Conservation (phyloP, 2,329 filamentous ascomycete species). For the Penicillium nordicum region DNA sequence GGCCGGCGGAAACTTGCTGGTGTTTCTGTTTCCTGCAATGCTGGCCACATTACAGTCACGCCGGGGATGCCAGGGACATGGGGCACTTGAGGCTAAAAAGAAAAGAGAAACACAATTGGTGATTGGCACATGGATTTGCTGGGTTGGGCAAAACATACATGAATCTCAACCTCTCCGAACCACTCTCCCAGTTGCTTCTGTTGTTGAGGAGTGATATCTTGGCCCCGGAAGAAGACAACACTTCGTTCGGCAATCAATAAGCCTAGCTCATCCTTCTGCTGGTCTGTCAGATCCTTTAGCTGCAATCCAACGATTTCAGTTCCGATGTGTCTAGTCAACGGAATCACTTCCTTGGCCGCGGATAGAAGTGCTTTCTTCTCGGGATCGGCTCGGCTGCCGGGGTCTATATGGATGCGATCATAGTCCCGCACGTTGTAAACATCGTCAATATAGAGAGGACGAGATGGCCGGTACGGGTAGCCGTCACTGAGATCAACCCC, state of each 20-base stretch:
- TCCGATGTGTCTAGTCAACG: conserved; percentile 61
- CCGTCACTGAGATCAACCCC: conserved; percentile 67
- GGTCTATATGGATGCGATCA: conserved; percentile 56
- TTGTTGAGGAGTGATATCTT: conserved; percentile 59
- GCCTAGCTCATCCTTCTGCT: conserved; percentile 61
- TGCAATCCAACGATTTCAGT: conserved; percentile 64
- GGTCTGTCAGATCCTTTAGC: conserved; percentile 57
- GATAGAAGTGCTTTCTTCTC: conserved; percentile 59
- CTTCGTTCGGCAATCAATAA: conserved; percentile 61
- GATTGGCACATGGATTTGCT: background rate
- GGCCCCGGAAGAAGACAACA: conserved; percentile 66
- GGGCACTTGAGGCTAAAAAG: conserved; percentile 61
- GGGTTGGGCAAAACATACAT: conserved; percentile 49
- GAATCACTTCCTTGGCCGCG: conserved; percentile 60
- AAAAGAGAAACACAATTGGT: background rate
- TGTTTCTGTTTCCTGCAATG: conserved; percentile 60
- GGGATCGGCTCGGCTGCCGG: conserved; percentile 62
- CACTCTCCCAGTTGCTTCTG: conserved; percentile 62
- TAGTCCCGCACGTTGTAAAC: conserved; percentile 62
- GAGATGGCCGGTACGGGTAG: conserved; percentile 67
- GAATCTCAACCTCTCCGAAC: conserved; percentile 65
- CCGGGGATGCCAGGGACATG: conserved; percentile 66
- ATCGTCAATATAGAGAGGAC: conserved; percentile 67
- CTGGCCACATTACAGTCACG: conserved; percentile 68
- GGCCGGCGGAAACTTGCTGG: conserved; percentile 62